These are phyloP conservation scores for Vachellia collinsii DNA, from an alignment of 306 rosid species.

Conservation along the genomic window DNA sequence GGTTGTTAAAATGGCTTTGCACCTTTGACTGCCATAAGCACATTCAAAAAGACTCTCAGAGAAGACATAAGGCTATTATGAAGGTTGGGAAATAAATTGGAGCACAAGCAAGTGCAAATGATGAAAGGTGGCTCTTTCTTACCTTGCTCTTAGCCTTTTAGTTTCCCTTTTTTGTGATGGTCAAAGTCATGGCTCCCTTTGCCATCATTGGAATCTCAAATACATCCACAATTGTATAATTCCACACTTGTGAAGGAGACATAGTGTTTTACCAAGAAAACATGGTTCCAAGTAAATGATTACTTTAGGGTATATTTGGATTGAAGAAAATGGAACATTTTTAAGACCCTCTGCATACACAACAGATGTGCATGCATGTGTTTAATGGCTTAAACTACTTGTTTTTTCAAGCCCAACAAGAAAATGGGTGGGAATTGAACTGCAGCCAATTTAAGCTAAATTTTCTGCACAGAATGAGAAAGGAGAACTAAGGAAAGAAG, in stretches of 20 bases:
- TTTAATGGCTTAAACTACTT: neutral
- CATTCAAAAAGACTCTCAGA: neutral
- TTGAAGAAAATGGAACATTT: neutral
- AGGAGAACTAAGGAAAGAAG: neutral
- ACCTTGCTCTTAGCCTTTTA: slow-evolving; percentile 39
- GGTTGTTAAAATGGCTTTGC: slow-evolving; percentile 41
- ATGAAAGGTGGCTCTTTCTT: slow-evolving; percentile 29
- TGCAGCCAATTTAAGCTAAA: neutral
- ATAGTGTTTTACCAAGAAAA: neutral
- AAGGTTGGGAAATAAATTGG: slow-evolving; percentile 46
- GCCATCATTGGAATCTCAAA: slow-evolving; percentile 37
- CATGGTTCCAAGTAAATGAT: neutral
- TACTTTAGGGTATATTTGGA: neutral
- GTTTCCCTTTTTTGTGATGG: slow-evolving; percentile 37
- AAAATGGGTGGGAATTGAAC: neutral
- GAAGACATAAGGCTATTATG: slow-evolving; percentile 42
- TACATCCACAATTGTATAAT: slow-evolving; percentile 5
- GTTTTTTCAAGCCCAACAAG: neutral
- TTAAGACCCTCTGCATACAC: neutral
- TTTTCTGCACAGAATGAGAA: slow-evolving; percentile 2
- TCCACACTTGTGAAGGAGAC: neutral
- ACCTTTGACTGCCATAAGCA: slow-evolving; percentile 35
- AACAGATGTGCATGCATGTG: neutral
- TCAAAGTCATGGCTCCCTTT: slow-evolving; percentile 42
- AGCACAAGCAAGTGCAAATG: slow-evolving; percentile 42